Percentiles rank a stretch among this genome's conserved stretches.
Conservation (phyloP, 768 basidiomycete genomes). For the Mrakia blollopis region DNA sequence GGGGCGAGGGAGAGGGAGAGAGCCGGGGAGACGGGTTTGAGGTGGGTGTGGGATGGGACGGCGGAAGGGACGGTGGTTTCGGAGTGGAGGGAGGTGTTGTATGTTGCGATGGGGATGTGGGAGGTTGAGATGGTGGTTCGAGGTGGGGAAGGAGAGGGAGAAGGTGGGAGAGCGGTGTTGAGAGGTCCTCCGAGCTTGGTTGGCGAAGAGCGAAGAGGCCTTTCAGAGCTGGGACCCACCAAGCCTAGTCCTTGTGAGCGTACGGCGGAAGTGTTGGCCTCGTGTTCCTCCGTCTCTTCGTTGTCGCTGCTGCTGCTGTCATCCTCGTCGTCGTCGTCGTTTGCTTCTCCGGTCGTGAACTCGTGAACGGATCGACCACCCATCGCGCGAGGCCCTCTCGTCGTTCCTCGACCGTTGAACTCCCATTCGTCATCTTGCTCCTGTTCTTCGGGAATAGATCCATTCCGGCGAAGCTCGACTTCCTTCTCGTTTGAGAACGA, state of each 20-base stretch:
- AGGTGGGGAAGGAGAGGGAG: neutral
- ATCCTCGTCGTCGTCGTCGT: slow-evolving; percentile 33
- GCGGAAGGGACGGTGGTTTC: neutral
- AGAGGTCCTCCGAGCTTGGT: neutral
- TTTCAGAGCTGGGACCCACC: neutral
- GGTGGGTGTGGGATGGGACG: neutral
- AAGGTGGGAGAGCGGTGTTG: neutral
- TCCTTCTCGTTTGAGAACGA: neutral
- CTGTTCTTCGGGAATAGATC: neutral
- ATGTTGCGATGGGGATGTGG: neutral
- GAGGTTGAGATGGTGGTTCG: neutral
- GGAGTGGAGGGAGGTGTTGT: neutral
- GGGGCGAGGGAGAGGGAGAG: neutral
- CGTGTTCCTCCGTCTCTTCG: neutral
- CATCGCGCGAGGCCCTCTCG: neutral
- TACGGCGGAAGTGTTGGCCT: neutral
- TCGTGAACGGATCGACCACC: neutral
- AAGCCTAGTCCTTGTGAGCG: neutral
- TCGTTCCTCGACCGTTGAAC: neutral
- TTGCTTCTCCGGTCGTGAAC: slow-evolving; percentile 23
- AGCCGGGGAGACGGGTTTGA: neutral
- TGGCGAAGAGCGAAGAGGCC: neutral
- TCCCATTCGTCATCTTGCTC: slow-evolving; percentile 14
- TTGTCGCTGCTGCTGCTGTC: slow-evolving; percentile 4
- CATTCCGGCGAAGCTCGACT: slow-evolving; percentile 1